These are phyloP conservation scores for Graphilbum fragrans DNA, from an alignment of 2,329 filamentous ascomycete genomes.

Conservation along the genomic window DNA sequence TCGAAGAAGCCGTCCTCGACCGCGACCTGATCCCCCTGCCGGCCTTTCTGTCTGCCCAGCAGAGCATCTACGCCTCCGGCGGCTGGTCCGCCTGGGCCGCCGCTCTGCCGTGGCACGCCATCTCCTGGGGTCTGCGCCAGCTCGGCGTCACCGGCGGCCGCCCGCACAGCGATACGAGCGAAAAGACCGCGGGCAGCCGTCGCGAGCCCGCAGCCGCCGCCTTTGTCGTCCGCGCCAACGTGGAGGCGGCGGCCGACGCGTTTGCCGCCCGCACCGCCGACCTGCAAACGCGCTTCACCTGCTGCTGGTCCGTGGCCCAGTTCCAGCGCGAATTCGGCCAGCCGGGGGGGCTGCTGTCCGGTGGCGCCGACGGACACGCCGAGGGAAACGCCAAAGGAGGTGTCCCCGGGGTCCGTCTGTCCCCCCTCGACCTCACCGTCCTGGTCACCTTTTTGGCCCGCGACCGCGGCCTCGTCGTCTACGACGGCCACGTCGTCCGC, in stretches of 20 bases:
- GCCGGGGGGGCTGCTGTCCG: slow-evolving; percentile 30
- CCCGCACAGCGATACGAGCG: neutral
- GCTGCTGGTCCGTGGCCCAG: slow-evolving; percentile 53
- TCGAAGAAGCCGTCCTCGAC: slow-evolving; percentile 59
- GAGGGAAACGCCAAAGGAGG: neutral
- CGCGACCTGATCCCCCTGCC: slow-evolving; percentile 58
- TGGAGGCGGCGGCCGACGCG: slow-evolving; percentile 45
- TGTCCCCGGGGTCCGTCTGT: slow-evolving; percentile 32
- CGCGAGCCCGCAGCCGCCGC: slow-evolving; percentile 39
- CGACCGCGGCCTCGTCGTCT: slow-evolving; percentile 47
- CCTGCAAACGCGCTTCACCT: slow-evolving; percentile 43
- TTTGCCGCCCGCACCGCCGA: slow-evolving; percentile 32
- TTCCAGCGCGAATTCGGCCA: slow-evolving; percentile 47
- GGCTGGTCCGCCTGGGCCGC: slow-evolving; percentile 62
- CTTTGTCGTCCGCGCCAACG: slow-evolving; percentile 50
- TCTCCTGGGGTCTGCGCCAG: slow-evolving; percentile 65
- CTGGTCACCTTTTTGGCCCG: slow-evolving; percentile 58
- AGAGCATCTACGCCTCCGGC: slow-evolving; percentile 56
- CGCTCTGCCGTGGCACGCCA: slow-evolving; percentile 55
- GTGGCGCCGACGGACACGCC: neutral
- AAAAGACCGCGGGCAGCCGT: neutral
- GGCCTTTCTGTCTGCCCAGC: slow-evolving; percentile 51
- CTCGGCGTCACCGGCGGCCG: slow-evolving; percentile 29
- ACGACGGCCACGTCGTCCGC: slow-evolving; percentile 60
- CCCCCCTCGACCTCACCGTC: slow-evolving; percentile 54